A percentile compares a stretch with the other conserved stretches of the same genome.
Conservation (phyloP, 176 grass and related monocot species). For the Secale cereale region DNA sequence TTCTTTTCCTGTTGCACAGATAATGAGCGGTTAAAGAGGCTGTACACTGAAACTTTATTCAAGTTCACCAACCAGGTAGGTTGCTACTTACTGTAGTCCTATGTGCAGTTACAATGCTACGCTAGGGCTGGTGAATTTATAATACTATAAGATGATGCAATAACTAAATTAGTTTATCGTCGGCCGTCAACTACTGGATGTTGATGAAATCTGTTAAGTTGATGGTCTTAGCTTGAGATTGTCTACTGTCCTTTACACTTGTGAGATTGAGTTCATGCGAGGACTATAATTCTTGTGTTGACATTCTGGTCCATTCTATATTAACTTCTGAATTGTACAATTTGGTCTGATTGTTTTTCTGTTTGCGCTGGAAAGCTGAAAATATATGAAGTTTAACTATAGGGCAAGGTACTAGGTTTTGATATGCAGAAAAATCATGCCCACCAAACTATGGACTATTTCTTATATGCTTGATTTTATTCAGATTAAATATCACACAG, state of each 20-base stretch:
- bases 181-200: neutral
- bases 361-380: neutral
- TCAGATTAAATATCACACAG: conserved; percentile 61
- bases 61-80: conserved; percentile 83
- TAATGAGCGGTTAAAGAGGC: conserved; percentile 63
- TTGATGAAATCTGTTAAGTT: neutral
- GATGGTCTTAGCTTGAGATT: neutral
- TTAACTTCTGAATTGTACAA: neutral
- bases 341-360: neutral
- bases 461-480: conserved; percentile 16
- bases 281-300: neutral
- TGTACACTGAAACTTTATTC: conserved; percentile 69
- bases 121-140: neutral
- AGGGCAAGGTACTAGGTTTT: neutral
- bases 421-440: neutral
- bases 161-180: neutral
- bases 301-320: neutral
- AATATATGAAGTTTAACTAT: neutral
- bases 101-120: neutral
- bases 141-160: neutral
- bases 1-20: conserved; percentile 41
- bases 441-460: neutral
- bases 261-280: neutral
- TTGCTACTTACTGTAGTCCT: conserved; percentile 16
- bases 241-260: conserved; percentile 3